Base-by-base conservation (phyloP, 768 basidiomycete species). In the Tephrocybe rancida region DNA sequence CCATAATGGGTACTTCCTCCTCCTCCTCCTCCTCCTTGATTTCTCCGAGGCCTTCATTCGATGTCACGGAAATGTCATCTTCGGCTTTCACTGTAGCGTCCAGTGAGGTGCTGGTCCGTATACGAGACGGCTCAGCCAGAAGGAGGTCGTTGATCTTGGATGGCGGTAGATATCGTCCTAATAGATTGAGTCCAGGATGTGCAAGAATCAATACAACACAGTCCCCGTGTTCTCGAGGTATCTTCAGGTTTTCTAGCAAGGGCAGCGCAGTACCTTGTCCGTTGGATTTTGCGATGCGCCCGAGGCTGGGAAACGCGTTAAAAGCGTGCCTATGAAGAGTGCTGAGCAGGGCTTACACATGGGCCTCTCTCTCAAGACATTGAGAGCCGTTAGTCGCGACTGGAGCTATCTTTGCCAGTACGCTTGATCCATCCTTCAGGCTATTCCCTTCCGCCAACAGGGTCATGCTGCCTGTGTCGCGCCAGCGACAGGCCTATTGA, bases 391-490 rank as follows among this genome's bases (percentile, higher is more conserved):
- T 87, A 8, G 86, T 85, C 57, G 87, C 84, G 7, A 85, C 84
- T 29, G 84, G 81, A 5, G 85, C 86, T 60, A 90, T 86, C 71
- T 90, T 90, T 1, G 87, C 87, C 26, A 90, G 69, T 3, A 88
- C 82, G 54, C 76, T 80, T 3, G 84, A 84, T 29, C 84, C 80
- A 62, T 88, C 86, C 70, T 88, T 87, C 56, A 88, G 70, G 59
- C 81, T 85, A 59, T 75, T 83, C 19, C 87, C 87, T 65, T 88
- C 86, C 0, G 84, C 85, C 43, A 90, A 69, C 29, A 81, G 69
- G 0, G 87, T 88, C 77, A 85, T 79, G 55, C 85, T 85, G 47
- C 87, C 87, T 0, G 86, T 88, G 63, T 90, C 87, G 52, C 84
- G 78, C 87, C 87, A 90, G 70, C 73, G 77, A 18, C 71, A 64